These are phyloP conservation scores for Funneliformis caledonium DNA, from an alignment of 371 early-diverging fungal genomes.

Conservation along the genomic window DNA sequence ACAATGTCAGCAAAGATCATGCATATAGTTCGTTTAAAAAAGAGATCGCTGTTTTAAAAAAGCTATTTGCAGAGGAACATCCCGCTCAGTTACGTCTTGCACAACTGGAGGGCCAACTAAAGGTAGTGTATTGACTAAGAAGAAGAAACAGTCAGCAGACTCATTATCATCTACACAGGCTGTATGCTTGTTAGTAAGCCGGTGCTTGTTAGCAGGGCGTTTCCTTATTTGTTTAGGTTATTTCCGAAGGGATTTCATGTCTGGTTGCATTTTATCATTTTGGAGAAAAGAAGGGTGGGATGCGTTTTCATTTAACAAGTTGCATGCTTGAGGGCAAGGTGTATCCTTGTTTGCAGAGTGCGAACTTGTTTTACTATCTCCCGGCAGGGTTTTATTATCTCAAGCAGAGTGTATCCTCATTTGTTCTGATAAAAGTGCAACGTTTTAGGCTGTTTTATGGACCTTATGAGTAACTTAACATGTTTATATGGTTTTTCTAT, in stretches of 20 bases:
- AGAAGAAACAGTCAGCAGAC: neutral
- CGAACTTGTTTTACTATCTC: no score
- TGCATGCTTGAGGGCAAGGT: no score
- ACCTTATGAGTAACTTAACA: no score
- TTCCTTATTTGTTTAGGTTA: neutral
- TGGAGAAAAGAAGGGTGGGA: no score
- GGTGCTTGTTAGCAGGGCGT: neutral
- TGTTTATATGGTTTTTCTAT: no score
- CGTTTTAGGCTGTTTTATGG: no score
- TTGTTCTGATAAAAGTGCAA: no score
- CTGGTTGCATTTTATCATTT: slow-evolving; percentile 1
- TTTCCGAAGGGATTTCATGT: neutral
- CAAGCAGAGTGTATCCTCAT: no score
- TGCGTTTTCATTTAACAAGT: no score
- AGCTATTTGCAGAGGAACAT: neutral
- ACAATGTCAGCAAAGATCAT: slow-evolving; percentile 7
- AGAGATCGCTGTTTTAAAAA: slow-evolving; percentile 4
- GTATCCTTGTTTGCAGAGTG: no score
- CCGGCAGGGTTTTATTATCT: no score
- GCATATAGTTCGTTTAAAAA: slow-evolving; percentile 2
- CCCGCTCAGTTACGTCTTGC: neutral
- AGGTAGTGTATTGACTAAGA: slow-evolving; percentile 2
- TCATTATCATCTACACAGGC: neutral
- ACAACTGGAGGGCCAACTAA: slow-evolving; percentile 11
- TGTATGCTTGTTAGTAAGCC: neutral